phyloP scores from a whole-genome alignment of 306 rosid genomes.

The Lathyrus aphaca region DNA sequence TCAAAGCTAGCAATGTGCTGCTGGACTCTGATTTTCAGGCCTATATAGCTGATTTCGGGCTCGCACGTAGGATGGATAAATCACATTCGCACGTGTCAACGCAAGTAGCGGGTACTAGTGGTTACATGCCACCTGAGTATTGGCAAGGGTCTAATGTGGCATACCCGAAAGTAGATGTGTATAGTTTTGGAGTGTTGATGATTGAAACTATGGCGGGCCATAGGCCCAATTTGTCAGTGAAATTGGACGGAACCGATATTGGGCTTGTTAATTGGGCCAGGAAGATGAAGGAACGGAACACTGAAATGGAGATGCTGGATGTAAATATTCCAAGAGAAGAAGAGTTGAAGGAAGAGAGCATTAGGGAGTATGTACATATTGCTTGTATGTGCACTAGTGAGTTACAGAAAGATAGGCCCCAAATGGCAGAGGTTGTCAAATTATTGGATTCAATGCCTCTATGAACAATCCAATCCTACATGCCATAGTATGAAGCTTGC shows the following conservation, averaged over 20 bases:
- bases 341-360: constrained; percentile 49
- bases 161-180: constrained; percentile 72
- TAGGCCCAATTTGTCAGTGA: constrained; percentile 63
- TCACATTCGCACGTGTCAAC: constrained; percentile 75
- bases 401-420: constrained; percentile 56
- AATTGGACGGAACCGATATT: constrained; percentile 39
- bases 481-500: not conserved
- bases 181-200: constrained; percentile 84
- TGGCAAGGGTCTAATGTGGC: constrained; percentile 61
- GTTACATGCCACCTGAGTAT: constrained; percentile 98
- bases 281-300: constrained; percentile 53
- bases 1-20: constrained; percentile 78
- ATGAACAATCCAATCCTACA: not conserved
- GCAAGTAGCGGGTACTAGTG: constrained; percentile 83
- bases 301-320: constrained; percentile 68
- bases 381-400: constrained; percentile 66
- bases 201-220: constrained; percentile 62
- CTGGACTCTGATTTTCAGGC: constrained; percentile 67
- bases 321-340: constrained; percentile 52
- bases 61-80: constrained; percentile 64
- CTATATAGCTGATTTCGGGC: constrained; percentile 92
- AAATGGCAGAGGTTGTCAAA: constrained; percentile 51
- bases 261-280: constrained; percentile 74
- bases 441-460: constrained; percentile 40
- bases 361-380: constrained; percentile 65